Base-by-base conservation (phyloP, 495 filamentous ascomycete genomes). In the Penicillium crystallinum region DNA sequence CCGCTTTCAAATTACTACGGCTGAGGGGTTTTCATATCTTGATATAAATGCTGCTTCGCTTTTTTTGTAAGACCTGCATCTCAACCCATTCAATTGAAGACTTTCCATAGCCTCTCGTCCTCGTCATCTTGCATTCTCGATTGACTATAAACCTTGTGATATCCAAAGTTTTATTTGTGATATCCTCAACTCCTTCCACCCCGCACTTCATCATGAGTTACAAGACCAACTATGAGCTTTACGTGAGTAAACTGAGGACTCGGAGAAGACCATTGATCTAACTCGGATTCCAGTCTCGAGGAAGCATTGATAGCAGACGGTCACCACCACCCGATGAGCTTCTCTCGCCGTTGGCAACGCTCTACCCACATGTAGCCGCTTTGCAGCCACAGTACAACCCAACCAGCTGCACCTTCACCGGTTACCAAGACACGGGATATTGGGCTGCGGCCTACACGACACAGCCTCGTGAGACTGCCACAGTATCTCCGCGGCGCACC, bases 171-270 rank as follows among this genome's bases (percentile, higher is more conserved):
- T 6, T n/a, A 15, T 3, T n/a, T 36, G 34, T 17, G n/a, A 15
- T 17, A 36, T 17, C n/a, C 34, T 11, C 1, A 15, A 36, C 9
- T 6, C 38, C 34, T 42, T 22, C 34, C 6, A 49, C 36, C 42
- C 44, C 11, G 27, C 33, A n/a, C 35, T 21, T 36, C 53, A 65
- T 40, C 34, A 76, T 69, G 65, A 65, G 62, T 42, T 76, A 76
- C 66, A 73, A 71, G 37, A 69, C 63, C 54, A 76, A 76, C 64
- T 76, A 74, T 52, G 70, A 76, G 46, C 64, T 70, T 38, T 70
- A 72, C 49, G 66, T 71, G 53, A 63, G 68, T 68, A 25, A 11
- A 18, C 37, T 23, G 17, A 31, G 0, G 38, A 15, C 31, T 34
- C 14, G n/a, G n/a, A n/a, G n/a, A n/a, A n/a, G n/a, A n/a, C n/a